Base-by-base conservation (phyloP, 495 filamentous ascomycete species). In the Neurospora hispaniola region DNA sequence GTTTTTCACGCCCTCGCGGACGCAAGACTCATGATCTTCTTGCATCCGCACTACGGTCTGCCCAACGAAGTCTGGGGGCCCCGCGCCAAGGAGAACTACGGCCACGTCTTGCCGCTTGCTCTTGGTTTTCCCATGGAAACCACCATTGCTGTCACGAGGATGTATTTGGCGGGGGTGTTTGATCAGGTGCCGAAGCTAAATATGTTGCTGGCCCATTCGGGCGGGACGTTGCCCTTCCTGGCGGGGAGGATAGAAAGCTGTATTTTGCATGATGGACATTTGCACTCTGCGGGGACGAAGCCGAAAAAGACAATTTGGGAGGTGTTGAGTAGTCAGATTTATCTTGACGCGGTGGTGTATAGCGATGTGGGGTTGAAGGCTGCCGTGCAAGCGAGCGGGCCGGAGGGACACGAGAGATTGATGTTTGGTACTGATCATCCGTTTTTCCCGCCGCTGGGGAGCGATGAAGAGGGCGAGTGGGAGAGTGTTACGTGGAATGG, bases 1-100 rank as follows among this genome's bases (percentile, higher is more conserved):
- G 86, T 98, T 39, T 94, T 92, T 83, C 77, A 81, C 5, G 89
- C 91, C 0, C 80, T 98, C 2, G 85, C 93, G 66, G 85, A 88
- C 43, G 86, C 87, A 0, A 78, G 84, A 44, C 82, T 90, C 31
- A 81, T 93, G 18, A 81, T 97, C 35, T 98, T 98, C 82, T 81
- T 98, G 18, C 95, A 98, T 80, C 95, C 95, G 42, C 95, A 98
- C 81, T 97, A 98, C 78, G 95, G 95, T 4, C 85, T 98, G 0
- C 94, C 93, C 0, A 85, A 86, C 70, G 86, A 87, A 20, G 94
- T 96, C 11, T 97, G 90, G 81, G 95, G 95, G 0, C 86, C 86
- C 10, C 84, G 90, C 39, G 88, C 86, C 5, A 77, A 75, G 0
- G 83, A 77, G 10, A 69, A 70, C 35, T 97, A 96, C 81, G 94